phyloP scores from a whole-genome alignment of 768 basidiomycete species.

The Polyporus arcularius region DNA sequence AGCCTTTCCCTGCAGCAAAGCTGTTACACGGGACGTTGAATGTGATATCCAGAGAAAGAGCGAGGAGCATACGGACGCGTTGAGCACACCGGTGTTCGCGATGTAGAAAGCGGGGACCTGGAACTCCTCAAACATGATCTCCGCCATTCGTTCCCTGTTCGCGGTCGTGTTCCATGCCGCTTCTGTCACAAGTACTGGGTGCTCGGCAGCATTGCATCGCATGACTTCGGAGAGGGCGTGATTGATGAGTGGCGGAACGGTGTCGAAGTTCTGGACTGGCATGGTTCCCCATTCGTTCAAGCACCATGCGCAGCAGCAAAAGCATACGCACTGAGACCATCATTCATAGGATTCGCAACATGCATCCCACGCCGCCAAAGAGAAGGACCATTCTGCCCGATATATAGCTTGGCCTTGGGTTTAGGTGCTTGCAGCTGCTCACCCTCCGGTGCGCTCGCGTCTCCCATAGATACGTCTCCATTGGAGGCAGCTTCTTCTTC shows the following conservation, averaged over 20 bases:
- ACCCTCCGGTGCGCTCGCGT: constrained; percentile 43
- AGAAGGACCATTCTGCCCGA: constrained; percentile 87
- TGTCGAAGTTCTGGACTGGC: constrained; percentile 74
- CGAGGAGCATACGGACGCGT: constrained; percentile 61
- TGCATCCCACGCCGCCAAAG: constrained; percentile 93
- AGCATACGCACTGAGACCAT: constrained; percentile 73
- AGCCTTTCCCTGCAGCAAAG: constrained; percentile 95
- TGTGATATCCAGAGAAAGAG: not conserved
- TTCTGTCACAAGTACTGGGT: constrained; percentile 92
- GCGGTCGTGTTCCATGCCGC: constrained; percentile 93
- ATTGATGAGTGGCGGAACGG: constrained; percentile 68
- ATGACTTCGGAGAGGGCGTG: constrained; percentile 79
- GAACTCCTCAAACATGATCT: constrained; percentile 98
- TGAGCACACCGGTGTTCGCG: constrained; percentile 91
- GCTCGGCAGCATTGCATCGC: constrained; percentile 76
- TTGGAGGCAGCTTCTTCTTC: constrained; percentile 39
- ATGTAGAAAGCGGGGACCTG: constrained; percentile 95
- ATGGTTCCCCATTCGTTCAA: not conserved
- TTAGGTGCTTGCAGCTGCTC: constrained; percentile 36
- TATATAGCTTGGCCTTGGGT: constrained; percentile 57
- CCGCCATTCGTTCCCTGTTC: constrained; percentile 94
- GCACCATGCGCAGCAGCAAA: not conserved
- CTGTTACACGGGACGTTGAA: constrained; percentile 39
- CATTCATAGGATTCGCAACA: constrained; percentile 76
- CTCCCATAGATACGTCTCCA: constrained; percentile 57